A percentile compares a stretch with the other conserved stretches of the same genome.
phyloP scores from a whole-genome alignment of 148 eudicot species.

The Spergularia marina region DNA sequence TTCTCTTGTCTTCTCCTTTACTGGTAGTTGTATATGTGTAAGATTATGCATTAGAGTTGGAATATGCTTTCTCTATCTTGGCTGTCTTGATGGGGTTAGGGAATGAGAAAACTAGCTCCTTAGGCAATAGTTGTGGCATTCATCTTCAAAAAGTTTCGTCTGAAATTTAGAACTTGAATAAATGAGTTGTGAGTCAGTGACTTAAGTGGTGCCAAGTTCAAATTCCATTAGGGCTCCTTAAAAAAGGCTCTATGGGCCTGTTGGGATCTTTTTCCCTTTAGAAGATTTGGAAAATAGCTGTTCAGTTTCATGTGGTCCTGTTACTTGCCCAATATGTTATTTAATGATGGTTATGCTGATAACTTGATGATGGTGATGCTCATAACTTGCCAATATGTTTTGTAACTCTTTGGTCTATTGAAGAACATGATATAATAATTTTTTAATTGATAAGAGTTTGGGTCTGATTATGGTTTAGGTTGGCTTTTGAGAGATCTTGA shows the following conservation, averaged over 20 bases:
- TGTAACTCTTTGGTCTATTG: too few species aligned
- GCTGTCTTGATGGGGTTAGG: neutral
- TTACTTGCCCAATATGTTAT: neutral
- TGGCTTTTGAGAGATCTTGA: too few species aligned
- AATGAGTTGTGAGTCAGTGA: neutral
- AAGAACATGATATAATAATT: too few species aligned
- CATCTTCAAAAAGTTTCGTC: neutral
- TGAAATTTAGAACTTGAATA: neutral
- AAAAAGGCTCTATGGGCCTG: too few species aligned
- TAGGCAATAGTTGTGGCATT: neutral
- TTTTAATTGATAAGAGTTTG: too few species aligned
- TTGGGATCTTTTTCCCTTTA: neutral
- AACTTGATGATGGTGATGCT: too few species aligned
- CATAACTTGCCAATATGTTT: too few species aligned
- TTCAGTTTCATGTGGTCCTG: neutral
- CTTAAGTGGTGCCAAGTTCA: neutral
- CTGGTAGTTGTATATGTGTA: neutral
- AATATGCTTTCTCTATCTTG: neutral
- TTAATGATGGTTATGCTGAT: neutral
- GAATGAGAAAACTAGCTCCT: neutral
- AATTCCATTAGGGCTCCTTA: neutral
- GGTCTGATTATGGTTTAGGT: too few species aligned
- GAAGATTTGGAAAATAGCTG: neutral
- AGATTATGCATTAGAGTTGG: slow-evolving; percentile 4
- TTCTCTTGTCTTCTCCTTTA: too few species aligned